A percentile compares a stretch with the other conserved stretches of the same genome.
phyloP scores from a whole-genome alignment of 768 basidiomycete species.

The Leucogyrophana mollusca region DNA sequence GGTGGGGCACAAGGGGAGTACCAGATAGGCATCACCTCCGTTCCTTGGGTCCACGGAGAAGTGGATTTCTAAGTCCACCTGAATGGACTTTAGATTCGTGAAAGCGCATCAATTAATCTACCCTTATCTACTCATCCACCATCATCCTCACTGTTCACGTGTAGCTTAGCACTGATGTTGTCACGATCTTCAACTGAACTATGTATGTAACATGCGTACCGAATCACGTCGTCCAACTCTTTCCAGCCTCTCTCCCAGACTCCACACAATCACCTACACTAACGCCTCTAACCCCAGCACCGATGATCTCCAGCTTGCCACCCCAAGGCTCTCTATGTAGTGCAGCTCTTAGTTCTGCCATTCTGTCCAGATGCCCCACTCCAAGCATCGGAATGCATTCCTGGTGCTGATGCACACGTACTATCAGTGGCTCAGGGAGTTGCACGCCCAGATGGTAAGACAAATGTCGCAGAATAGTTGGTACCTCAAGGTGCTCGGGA shows the following conservation, averaged over 20 bases:
- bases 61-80: neutral
- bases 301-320: conserved; percentile 60
- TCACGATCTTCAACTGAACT: no score
- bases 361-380: conserved; percentile 70
- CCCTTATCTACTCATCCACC: no score
- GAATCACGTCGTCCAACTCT: conserved; percentile 33
- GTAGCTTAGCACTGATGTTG: no score
- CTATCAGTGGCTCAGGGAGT: conserved; percentile 57
- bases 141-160: no score
- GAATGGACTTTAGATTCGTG: no score
- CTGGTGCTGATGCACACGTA: conserved; percentile 50
- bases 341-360: conserved; percentile 53
- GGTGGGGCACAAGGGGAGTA: conserved; percentile 29
- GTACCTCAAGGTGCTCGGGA: conserved; percentile 23
- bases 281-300: conserved; percentile 85
- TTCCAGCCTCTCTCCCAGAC: conserved; percentile 61
- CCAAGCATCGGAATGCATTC: conserved; percentile 78
- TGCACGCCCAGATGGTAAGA: conserved; percentile 41
- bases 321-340: conserved; percentile 43
- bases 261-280: conserved; percentile 86
- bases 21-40: conserved; percentile 42
- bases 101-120: no score
- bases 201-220: neutral
- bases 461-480: conserved; percentile 29
- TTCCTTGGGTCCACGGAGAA: conserved; percentile 31